Evolutionary conservation across 1,284 basidiomycete genomes (phyloP).

Genomic region (Pholiota adiposa): DNA sequence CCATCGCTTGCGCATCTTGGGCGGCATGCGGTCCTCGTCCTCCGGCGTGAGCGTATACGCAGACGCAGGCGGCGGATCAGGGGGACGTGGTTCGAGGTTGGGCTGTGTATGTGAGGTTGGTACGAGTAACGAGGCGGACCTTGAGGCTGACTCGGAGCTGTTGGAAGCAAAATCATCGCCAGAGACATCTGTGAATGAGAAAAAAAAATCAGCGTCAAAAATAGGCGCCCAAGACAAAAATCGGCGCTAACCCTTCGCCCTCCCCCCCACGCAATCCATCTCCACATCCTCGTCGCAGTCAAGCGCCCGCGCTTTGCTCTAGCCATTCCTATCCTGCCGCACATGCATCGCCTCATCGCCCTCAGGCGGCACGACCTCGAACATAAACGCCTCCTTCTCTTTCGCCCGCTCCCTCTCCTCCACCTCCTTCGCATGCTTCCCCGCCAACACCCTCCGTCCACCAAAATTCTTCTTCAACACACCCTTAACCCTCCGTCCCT

Average conservation of each 20-base stretch:
- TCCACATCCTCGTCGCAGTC: constrained; percentile 16
- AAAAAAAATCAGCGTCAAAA: neutral
- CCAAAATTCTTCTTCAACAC: neutral
- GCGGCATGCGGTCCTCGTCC: constrained; percentile 56
- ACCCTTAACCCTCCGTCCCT: neutral
- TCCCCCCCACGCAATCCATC: constrained; percentile 2
- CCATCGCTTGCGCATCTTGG: constrained; percentile 65
- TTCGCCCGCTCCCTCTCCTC: neutral
- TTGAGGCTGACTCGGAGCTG: neutral
- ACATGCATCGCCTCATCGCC: neutral
- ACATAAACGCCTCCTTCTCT: neutral
- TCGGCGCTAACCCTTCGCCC: neutral
- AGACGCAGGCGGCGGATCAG: neutral
- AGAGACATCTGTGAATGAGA: neutral
- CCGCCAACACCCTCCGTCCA: neutral
- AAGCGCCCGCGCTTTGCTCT: constrained; percentile 22
- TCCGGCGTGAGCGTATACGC: constrained; percentile 8
- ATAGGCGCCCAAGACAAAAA: neutral
- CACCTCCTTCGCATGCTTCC: neutral
- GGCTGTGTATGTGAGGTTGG: neutral
- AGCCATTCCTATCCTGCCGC: constrained; percentile 30
- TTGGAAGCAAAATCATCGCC: too few species aligned
- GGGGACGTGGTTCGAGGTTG: constrained; percentile 4
- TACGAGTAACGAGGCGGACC: neutral
- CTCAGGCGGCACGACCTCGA: neutral